Evolutionary conservation across 1,139 yeast genomes (phyloP), one percentile per base, ranked within the genome.

Genomic region (Yamadazyma jaroonii): DNA sequence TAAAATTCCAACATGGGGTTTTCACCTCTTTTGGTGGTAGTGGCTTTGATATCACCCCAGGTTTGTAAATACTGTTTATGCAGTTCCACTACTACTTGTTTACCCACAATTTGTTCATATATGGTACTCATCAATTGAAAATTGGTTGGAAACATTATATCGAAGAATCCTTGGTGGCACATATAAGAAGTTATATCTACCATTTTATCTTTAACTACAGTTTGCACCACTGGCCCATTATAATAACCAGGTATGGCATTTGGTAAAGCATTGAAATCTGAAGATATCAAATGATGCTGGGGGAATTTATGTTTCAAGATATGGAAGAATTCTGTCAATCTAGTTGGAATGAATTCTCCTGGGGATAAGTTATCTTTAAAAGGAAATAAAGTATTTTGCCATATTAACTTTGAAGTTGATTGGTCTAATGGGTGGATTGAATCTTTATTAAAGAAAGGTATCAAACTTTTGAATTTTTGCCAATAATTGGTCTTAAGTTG

Each of bases 1-100:
- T 87, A 87, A 45, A 86, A 77, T 39, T 84, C 84, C 43, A 87
- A 57, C 90, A 87, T 79, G n/a, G 96, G 96, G 50, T 85, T 85
- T 49, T 86, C 95, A 0, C 96, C 96, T 27, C 77, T 74, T 48
- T 74, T 77, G 1, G 95, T 84, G 4, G 79, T 74, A 4, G 95
- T 85, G 7, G 69, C 72, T 4, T 80, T 81, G 1, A 75, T 45
- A 49, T 84, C 89, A 0, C 84, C 88, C 94, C 95, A 86, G 37
- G 72, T 71, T 40, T 67, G 72, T 49, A 88, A 59, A 46, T 84
- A 87, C 9, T 79, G 84, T 8, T 68, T 61, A 57, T 87, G 95
- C 28, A 79, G 61, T 32, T 76, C 69, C 1, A 79, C 75, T 38
- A 64, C 62, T 9, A 84, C 72, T 2, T 72, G 59, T 48, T 78